phyloP scores from a whole-genome alignment of 306 rosid species.

The Astragalus membranaceus region DNA sequence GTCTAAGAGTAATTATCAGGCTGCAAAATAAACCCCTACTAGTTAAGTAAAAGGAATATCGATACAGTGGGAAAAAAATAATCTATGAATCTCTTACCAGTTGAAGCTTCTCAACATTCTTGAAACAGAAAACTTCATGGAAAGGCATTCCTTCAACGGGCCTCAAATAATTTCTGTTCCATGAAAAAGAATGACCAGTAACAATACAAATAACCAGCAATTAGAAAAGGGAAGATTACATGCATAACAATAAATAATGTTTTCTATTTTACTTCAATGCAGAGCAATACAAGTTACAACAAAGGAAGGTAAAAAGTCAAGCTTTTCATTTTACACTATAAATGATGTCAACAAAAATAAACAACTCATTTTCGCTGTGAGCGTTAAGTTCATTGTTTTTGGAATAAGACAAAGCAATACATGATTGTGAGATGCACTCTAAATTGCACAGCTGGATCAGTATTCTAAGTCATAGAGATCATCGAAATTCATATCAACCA shows the following conservation, averaged over 20 bases:
- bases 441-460: neutral
- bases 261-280: slow-evolving; percentile 6
- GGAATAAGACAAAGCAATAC: neutral
- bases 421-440: neutral
- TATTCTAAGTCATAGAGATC: too few relatives aligned
- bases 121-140: slow-evolving; percentile 75
- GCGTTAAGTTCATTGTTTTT: neutral
- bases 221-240: neutral
- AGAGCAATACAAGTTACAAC: neutral
- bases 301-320: slow-evolving; percentile 1
- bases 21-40: neutral
- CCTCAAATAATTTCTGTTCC: slow-evolving; percentile 59
- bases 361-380: neutral
- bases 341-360: neutral
- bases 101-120: slow-evolving; percentile 74
- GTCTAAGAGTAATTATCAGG: neutral
- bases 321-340: neutral
- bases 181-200: slow-evolving; percentile 22
- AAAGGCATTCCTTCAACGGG: slow-evolving; percentile 66
- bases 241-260: neutral
- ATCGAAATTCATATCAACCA: neutral
- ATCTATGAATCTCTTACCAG: slow-evolving; percentile 49
- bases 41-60: neutral
- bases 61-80: slow-evolving; percentile 1
- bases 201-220: neutral